Conservation (phyloP, 495 filamentous ascomycete genomes). For the Aspergillus nanangensis region DNA sequence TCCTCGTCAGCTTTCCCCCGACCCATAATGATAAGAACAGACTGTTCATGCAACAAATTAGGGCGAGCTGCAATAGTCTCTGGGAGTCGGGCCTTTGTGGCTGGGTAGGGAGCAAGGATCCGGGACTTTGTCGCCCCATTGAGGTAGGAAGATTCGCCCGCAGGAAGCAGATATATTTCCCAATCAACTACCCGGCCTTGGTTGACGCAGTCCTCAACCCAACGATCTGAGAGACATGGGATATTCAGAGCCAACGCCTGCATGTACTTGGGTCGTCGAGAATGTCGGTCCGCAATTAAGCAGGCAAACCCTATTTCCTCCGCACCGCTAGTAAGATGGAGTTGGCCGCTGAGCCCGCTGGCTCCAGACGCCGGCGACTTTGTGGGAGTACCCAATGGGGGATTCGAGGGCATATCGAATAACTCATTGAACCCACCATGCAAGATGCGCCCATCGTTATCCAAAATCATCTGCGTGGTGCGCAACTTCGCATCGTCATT, state of each 20-base stretch:
- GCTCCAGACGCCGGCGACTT: slow-evolving; percentile 13
- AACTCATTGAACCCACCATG: slow-evolving; percentile 77
- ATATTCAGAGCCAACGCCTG: slow-evolving; percentile 89
- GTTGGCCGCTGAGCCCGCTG: slow-evolving; percentile 15
- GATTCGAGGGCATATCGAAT: slow-evolving; percentile 54
- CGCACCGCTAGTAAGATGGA: slow-evolving; percentile 47
- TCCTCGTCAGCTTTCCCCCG: slow-evolving; percentile 61
- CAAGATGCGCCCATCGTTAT: slow-evolving; percentile 70
- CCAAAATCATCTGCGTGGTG: slow-evolving; percentile 42
- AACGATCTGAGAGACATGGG: slow-evolving; percentile 74
- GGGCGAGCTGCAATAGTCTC: slow-evolving; percentile 53
- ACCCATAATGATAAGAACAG: slow-evolving; percentile 72
- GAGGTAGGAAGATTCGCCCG: slow-evolving; percentile 74
- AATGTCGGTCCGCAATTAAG: slow-evolving; percentile 82
- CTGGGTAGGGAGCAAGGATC: slow-evolving; percentile 53
- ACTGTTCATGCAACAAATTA: slow-evolving; percentile 59
- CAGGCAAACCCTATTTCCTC: slow-evolving; percentile 68
- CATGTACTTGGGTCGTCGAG: slow-evolving; percentile 88
- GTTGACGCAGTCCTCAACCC: slow-evolving; percentile 71
- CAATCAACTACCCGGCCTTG: slow-evolving; percentile 62
- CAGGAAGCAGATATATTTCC: slow-evolving; percentile 77
- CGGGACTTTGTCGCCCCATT: slow-evolving; percentile 75
- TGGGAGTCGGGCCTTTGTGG: slow-evolving; percentile 50
- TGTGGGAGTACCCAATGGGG: slow-evolving; percentile 23
- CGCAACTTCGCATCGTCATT: slow-evolving; percentile 50